These are phyloP conservation scores for Ciborinia camelliae DNA, from an alignment of 2,329 filamentous ascomycete genomes.

Conservation along the genomic window DNA sequence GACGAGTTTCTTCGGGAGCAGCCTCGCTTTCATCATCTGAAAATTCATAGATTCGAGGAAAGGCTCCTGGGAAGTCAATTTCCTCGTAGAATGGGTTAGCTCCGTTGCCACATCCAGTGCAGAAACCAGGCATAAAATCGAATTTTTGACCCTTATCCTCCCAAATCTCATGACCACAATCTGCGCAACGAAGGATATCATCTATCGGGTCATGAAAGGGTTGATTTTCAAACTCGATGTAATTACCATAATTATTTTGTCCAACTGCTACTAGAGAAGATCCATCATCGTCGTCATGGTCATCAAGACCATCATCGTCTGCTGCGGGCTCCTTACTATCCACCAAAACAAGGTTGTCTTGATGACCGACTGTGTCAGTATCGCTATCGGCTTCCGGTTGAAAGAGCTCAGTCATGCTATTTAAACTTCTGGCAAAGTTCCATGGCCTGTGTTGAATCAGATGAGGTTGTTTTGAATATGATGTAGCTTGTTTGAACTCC, in stretches of 20 bases:
- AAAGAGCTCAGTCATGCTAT: neutral
- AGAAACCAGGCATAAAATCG: constrained; percentile 19
- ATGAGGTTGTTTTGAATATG: neutral
- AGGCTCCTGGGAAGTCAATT: neutral
- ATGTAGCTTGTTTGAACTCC: constrained; percentile 3
- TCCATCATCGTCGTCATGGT: neutral
- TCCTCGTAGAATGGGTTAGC: constrained; percentile 26
- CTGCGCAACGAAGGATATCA: constrained; percentile 26
- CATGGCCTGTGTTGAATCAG: neutral
- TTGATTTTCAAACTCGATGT: constrained; percentile 23
- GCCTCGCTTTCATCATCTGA: constrained; percentile 22
- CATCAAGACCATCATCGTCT: neutral
- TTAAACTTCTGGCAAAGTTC: neutral
- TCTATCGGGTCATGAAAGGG: neutral
- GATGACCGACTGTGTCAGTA: neutral
- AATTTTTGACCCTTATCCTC: neutral
- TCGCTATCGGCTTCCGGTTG: neutral
- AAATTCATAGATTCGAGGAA: constrained; percentile 18
- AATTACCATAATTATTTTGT: no score
- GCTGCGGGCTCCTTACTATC: neutral
- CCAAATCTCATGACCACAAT: constrained; percentile 32
- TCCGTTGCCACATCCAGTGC: constrained; percentile 23
- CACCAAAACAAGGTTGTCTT: neutral
- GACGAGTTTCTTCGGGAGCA: neutral
- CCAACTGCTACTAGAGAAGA: neutral